Percentiles rank a stretch among this genome's conserved stretches.
phyloP scores from a whole-genome alignment of 345 rosid genomes.

The Salix dunnii region DNA sequence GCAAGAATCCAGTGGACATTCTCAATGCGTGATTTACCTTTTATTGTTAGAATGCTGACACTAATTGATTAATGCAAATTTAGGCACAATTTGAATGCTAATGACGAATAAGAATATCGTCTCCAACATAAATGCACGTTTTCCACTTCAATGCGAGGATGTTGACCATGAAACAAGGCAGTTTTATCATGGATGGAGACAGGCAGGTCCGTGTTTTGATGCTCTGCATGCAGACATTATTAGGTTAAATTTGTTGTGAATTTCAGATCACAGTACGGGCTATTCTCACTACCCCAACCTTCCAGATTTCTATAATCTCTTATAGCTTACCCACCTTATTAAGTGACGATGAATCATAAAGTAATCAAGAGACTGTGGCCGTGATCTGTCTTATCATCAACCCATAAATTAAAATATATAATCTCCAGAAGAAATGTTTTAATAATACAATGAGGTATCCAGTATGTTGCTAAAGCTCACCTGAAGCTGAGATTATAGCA shows the following conservation, averaged over 20 bases:
- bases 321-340: neutral
- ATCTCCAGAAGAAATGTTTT: too few relatives aligned
- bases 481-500: too few relatives aligned
- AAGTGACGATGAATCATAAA: neutral
- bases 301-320: neutral
- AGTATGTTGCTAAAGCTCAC: too few relatives aligned
- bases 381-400: too few relatives aligned
- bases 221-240: neutral
- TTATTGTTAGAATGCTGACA: neutral
- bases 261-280: neutral
- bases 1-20: neutral
- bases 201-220: neutral
- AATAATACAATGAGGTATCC: too few relatives aligned
- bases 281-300: neutral
- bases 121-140: neutral
- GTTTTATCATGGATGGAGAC: neutral
- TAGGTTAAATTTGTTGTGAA: neutral
- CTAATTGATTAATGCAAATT: neutral
- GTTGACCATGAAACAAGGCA: neutral
- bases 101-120: neutral
- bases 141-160: neutral
- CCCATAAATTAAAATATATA: too few relatives aligned
- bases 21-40: conserved; percentile 4
- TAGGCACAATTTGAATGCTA: neutral
- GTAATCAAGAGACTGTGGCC: too few relatives aligned